These are phyloP conservation scores for Podospora conica DNA, from an alignment of 495 filamentous ascomycete species.

Conservation along the genomic window DNA sequence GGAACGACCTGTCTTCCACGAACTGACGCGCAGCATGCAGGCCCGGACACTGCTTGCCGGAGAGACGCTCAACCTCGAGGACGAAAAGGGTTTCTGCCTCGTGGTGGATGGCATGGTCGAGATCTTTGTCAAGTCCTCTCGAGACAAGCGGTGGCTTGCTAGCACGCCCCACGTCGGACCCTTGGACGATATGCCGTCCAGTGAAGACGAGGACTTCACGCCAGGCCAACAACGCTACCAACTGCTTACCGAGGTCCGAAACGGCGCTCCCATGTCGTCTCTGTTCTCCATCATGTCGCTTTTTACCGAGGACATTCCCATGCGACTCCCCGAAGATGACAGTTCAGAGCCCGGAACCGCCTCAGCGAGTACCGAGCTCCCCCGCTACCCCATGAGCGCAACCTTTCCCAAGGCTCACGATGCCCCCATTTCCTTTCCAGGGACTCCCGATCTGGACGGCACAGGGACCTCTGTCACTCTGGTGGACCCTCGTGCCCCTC, in stretches of 20 bases:
- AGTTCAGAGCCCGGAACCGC: conserved; percentile 26
- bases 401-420: conserved; percentile 41
- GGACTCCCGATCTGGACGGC: conserved; percentile 34
- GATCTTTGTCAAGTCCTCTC: conserved; percentile 92
- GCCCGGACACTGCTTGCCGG: conserved; percentile 92
- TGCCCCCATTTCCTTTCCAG: conserved; percentile 26
- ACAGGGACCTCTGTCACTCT: conserved; percentile 17
- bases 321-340: conserved; percentile 61
- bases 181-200: conserved; percentile 43
- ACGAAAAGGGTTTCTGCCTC: conserved; percentile 96
- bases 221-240: conserved; percentile 71
- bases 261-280: conserved; percentile 97
- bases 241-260: conserved; percentile 93
- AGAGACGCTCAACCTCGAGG: conserved; percentile 88
- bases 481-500: conserved; percentile 17
- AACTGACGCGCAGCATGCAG: conserved; percentile 96
- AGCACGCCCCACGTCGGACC: conserved; percentile 11
- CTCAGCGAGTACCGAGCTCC: conserved; percentile 16
- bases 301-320: conserved; percentile 89
- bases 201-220: conserved; percentile 54
- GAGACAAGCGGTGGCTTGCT: conserved; percentile 40
- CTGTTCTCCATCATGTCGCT: conserved; percentile 93
- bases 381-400: conserved; percentile 39
- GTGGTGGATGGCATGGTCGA: conserved; percentile 96
- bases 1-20: conserved; percentile 93